A percentile compares a stretch with the other conserved stretches of the same genome.
Evolutionary conservation across 345 rosid species (phyloP).

Genomic region (Gossypioides kirkii): DNA sequence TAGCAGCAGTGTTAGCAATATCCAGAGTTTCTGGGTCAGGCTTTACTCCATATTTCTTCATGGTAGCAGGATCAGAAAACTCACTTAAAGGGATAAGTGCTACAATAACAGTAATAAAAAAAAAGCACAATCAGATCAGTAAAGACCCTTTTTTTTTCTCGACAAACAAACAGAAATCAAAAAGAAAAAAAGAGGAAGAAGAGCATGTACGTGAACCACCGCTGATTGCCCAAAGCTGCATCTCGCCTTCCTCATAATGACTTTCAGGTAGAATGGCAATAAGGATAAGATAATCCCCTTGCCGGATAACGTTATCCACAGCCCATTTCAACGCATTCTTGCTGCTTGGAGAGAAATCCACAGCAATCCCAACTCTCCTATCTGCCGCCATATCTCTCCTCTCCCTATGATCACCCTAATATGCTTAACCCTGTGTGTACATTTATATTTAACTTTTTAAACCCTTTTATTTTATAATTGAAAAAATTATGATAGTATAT

Average conservation of each 20-base stretch:
- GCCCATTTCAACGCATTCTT: slow-evolving; percentile 84
- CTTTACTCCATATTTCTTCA: slow-evolving; percentile 6
- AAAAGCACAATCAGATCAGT: neutral
- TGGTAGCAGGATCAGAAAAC: neutral
- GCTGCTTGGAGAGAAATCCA: slow-evolving; percentile 84
- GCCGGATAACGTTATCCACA: slow-evolving; percentile 61
- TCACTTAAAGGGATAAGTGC: slow-evolving; percentile 7
- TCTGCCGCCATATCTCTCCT: slow-evolving; percentile 41
- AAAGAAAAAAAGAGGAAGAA: neutral
- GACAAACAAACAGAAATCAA: neutral
- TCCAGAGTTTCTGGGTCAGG: slow-evolving; percentile 10
- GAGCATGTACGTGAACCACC: slow-evolving; percentile 76
- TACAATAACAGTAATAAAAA: neutral
- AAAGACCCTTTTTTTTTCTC: neutral
- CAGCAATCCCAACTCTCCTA: slow-evolving; percentile 68
- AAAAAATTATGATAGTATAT: too few relatives aligned
- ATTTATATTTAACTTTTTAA: too few relatives aligned
- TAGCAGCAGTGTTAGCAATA: neutral
- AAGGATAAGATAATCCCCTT: slow-evolving; percentile 80
- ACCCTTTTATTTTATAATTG: too few relatives aligned
- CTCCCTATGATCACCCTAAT: neutral
- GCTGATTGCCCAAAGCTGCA: slow-evolving; percentile 82
- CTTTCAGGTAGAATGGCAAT: slow-evolving; percentile 47
- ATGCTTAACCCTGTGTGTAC: too few relatives aligned
- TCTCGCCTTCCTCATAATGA: slow-evolving; percentile 66